These are phyloP conservation scores for Penicillium diatomitis DNA, from an alignment of 495 filamentous ascomycete species.

Conservation along the genomic window DNA sequence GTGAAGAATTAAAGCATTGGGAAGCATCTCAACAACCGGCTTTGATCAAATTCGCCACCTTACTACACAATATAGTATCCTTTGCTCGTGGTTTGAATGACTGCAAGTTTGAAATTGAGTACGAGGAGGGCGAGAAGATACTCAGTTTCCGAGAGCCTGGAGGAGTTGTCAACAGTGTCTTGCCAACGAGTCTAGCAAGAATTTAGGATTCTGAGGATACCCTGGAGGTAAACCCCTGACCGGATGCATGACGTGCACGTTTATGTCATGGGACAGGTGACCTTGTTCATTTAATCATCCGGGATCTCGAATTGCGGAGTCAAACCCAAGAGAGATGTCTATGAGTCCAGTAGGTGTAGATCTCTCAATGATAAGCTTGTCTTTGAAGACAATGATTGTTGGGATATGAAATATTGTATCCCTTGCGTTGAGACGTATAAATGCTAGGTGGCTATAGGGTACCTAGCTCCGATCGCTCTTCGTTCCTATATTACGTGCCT, in stretches of 20 bases:
- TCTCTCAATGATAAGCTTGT: too few relatives aligned
- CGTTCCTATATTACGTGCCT: too few relatives aligned
- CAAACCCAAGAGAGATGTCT: too few relatives aligned
- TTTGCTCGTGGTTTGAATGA: constrained; percentile 23
- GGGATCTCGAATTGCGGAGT: too few relatives aligned
- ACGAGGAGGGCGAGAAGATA: constrained; percentile 14
- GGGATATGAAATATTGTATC: too few relatives aligned
- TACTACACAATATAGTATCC: constrained; percentile 29
- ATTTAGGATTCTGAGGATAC: not conserved
- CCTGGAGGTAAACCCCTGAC: not conserved
- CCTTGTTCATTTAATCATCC: too few relatives aligned
- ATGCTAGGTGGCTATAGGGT: too few relatives aligned
- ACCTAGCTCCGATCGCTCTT: too few relatives aligned
- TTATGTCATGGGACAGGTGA: too few relatives aligned
- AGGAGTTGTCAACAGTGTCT: constrained; percentile 10
- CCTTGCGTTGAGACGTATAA: too few relatives aligned
- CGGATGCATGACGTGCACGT: not conserved
- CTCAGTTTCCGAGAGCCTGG: constrained; percentile 37
- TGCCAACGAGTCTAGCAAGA: constrained; percentile 3
- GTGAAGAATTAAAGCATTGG: constrained; percentile 42
- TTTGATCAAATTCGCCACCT: constrained; percentile 25
- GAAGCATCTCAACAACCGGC: constrained; percentile 31
- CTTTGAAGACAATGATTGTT: too few relatives aligned
- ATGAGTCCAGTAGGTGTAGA: too few relatives aligned
- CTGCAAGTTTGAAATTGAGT: constrained; percentile 35